phyloP scores from a whole-genome alignment of 202 grass and related monocot species.

The Schoenoplectus triqueter region DNA sequence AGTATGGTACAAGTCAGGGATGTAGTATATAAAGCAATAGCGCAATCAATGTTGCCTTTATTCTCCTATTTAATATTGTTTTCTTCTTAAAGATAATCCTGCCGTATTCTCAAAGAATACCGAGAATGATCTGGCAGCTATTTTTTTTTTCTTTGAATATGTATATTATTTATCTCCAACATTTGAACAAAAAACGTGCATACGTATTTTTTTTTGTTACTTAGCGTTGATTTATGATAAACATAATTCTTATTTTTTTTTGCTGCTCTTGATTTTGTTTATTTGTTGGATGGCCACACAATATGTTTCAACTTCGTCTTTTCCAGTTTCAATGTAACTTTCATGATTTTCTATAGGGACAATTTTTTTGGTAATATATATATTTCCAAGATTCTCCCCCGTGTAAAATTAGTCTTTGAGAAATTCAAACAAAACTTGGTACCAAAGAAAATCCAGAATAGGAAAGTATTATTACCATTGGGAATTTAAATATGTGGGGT shows the following conservation, averaged over 20 bases:
- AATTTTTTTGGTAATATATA: neutral
- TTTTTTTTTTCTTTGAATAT: slow-evolving; percentile 6
- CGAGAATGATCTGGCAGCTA: neutral
- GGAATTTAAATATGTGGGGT: neutral
- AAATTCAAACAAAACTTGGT: neutral
- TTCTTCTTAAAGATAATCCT: neutral
- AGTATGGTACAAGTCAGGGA: neutral
- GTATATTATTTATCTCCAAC: neutral
- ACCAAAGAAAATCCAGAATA: neutral
- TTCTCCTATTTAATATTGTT: slow-evolving; percentile 6
- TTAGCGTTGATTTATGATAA: neutral
- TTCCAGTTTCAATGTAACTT: neutral
- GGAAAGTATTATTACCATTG: neutral
- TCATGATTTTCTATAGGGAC: neutral
- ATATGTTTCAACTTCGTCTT: too few relatives aligned
- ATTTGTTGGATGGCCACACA: too few relatives aligned
- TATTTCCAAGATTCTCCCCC: neutral
- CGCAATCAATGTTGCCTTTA: slow-evolving; percentile 21
- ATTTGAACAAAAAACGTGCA: neutral
- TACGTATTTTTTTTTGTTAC: neutral
- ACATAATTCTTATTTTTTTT: neutral
- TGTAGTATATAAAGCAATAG: slow-evolving; percentile 36
- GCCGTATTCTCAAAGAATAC: neutral
- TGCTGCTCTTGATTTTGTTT: too few relatives aligned
- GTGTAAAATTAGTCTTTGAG: neutral